A percentile compares a stretch with the other conserved stretches of the same genome.
phyloP scores from a whole-genome alignment of 208 protist genomes.

The Trypanosoma conorhini region DNA sequence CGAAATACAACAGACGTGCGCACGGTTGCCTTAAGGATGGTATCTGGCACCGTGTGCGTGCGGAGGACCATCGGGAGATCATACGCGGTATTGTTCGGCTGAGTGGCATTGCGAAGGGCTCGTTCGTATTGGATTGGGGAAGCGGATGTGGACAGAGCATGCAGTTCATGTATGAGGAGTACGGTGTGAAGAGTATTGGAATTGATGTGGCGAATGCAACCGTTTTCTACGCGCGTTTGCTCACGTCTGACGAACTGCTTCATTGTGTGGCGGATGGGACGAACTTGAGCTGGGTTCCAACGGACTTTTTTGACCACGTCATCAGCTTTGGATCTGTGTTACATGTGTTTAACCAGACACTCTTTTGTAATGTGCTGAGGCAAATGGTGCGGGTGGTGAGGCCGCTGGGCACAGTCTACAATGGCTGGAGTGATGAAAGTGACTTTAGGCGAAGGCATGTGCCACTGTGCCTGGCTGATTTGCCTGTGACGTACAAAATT shows the following conservation, averaged over 20 bases:
- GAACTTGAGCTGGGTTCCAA: constrained; percentile 28
- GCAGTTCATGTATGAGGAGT: constrained; percentile 28
- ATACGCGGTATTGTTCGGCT: constrained; percentile 22
- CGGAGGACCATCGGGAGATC: constrained; percentile 31
- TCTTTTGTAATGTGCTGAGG: constrained; percentile 33
- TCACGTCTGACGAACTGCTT: constrained; percentile 26
- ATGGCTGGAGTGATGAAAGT: constrained; percentile 37
- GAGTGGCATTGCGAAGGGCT: constrained; percentile 14
- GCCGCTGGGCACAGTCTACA: constrained; percentile 31
- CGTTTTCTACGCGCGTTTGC: constrained; percentile 24
- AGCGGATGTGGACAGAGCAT: constrained; percentile 36
- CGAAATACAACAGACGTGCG: constrained; percentile 29
- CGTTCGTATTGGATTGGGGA: constrained; percentile 37
- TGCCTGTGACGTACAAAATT: constrained; percentile 32
- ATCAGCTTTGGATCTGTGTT: constrained; percentile 33
- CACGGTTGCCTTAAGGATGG: constrained; percentile 29
- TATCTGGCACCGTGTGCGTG: constrained; percentile 27
- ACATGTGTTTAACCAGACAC: constrained; percentile 33
- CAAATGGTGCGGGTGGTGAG: constrained; percentile 35
- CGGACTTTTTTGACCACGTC: constrained; percentile 34
- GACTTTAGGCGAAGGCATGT: constrained; percentile 31
- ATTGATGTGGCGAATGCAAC: constrained; percentile 31
- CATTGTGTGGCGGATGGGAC: constrained; percentile 40
- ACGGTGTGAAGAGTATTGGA: constrained; percentile 27
- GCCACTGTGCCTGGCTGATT: constrained; percentile 26